These are phyloP conservation scores for Tolypocladium paradoxum DNA, from an alignment of 2,329 filamentous ascomycete genomes.

Conservation along the genomic window DNA sequence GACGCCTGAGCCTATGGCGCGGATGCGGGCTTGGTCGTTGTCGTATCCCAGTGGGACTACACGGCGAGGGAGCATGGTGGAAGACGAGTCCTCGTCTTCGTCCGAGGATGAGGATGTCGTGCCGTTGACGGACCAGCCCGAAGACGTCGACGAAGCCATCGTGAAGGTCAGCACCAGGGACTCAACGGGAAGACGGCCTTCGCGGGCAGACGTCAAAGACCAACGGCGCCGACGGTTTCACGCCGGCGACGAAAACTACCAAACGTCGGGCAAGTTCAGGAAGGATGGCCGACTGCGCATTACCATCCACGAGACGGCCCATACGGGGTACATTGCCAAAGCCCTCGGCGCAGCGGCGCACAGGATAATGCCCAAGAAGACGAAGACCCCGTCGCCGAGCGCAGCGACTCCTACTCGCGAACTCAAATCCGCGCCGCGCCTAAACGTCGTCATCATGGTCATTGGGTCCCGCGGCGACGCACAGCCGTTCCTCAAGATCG, in stretches of 20 bases:
- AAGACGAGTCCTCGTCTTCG: not conserved
- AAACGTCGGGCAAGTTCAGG: conserved; percentile 54
- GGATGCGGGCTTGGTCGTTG: not conserved
- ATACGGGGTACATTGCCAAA: conserved; percentile 63
- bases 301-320: conserved; percentile 58
- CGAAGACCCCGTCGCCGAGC: not conserved
- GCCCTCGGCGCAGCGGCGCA: conserved; percentile 56
- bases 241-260: conserved; percentile 46
- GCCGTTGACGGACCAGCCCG: not conserved
- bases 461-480: conserved; percentile 73
- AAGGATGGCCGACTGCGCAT: conserved; percentile 62
- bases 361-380: conserved; percentile 11
- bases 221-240: not conserved
- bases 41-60: not conserved
- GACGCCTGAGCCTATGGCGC: not conserved
- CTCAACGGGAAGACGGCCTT: not conserved
- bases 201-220: not conserved
- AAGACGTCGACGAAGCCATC: not conserved
- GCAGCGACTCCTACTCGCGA: conserved; percentile 11
- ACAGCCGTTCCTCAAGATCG: conserved; percentile 69
- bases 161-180: not conserved
- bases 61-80: not conserved
- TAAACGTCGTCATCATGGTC: conserved; percentile 78
- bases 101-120: not conserved
- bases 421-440: conserved; percentile 28